Conservation (phyloP, 805 yeast species). For the Kazachstania africana region DNA sequence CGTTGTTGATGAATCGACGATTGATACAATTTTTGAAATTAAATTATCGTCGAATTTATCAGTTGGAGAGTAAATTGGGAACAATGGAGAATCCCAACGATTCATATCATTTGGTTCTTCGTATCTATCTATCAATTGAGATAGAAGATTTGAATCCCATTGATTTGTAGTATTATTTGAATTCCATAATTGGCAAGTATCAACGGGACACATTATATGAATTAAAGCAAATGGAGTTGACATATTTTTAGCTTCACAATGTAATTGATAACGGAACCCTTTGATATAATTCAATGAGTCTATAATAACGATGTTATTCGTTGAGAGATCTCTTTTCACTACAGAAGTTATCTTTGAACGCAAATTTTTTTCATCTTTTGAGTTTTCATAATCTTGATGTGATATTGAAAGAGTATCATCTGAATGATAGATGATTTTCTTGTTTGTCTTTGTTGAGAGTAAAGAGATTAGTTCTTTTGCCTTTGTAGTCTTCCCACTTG, state of each 20-base stretch:
- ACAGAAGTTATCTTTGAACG: conserved; percentile 83
- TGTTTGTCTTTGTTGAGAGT: conserved; percentile 32
- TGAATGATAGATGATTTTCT: conserved; percentile 49
- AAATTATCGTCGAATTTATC: too few relatives aligned
- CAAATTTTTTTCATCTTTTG: conserved; percentile 66
- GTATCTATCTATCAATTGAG: conserved; percentile 67
- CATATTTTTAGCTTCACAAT: conserved; percentile 82
- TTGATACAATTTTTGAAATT: conserved; percentile 42
- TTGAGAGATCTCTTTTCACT: conserved; percentile 67
- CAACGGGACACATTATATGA: conserved; percentile 62
- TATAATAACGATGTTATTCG: conserved; percentile 62
- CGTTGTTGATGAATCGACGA: conserved; percentile 30
- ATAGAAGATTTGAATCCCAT: conserved; percentile 59
- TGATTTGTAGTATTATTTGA: conserved; percentile 41
- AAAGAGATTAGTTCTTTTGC: conserved; percentile 42
- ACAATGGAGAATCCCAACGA: conserved; percentile 91
- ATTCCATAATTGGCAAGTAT: conserved; percentile 35
- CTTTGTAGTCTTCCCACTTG: conserved; percentile 71
- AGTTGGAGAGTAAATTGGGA: conserved; percentile 40
- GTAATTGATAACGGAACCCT: conserved; percentile 89
- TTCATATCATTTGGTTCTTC: conserved; percentile 85
- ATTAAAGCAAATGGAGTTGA: conserved; percentile 75
- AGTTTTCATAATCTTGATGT: conserved; percentile 57
- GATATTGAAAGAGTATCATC: conserved; percentile 70
- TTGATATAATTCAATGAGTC: conserved; percentile 86